Evolutionary conservation across 192 early-diverging fungal species (phyloP), one percentile per base, ranked within the genome.

Genomic region (Diversispora epigaea): DNA sequence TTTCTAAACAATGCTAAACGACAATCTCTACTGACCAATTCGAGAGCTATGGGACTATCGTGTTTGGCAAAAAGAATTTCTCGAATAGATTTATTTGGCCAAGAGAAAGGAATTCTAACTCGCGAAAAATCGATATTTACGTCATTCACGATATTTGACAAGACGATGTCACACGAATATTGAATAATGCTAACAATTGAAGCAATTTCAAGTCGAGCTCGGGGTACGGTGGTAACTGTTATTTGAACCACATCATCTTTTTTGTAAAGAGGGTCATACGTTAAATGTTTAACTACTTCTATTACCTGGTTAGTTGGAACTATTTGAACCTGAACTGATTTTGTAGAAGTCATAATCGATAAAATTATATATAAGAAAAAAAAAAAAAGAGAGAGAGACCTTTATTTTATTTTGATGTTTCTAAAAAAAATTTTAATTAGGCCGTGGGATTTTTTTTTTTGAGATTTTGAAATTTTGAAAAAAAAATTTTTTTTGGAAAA

Each of bases 11-110:
- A 61, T 0, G 73, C 54, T 12, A 75, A 55, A 32, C 73, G 73
- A 63, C 73, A 75, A 54, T 75, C 73, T 3, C 61, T 63, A 21
- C 73, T 75, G 12, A 65, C 62, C 11, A 75, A 17, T 75, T 75
- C 73, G 32, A 75, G 11, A 5, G 62, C 73, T 43, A 75, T 65
- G 11, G 73, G 45, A 6, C 40, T 52, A 9, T 55, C 49, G 21
- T 50, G 45, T 10, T 63, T 63, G 11, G 49, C 47, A 21, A 11
- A 66, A 12, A 75, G 49, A 55, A 75, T 50, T 4, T 75, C 73
- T 6, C 73, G 61, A 22, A 75, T 66, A 3, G 73, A 21, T 65
- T 63, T 75, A 2, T 75, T 50, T 9, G 71, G 60, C 57, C 56
- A 75, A 0, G 62, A 55, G 40, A 75, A 75, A 6, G 73, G 73